These are phyloP conservation scores for Fusarium verticillioides DNA, from an alignment of 2,329 filamentous ascomycete genomes.

Conservation along the genomic window DNA sequence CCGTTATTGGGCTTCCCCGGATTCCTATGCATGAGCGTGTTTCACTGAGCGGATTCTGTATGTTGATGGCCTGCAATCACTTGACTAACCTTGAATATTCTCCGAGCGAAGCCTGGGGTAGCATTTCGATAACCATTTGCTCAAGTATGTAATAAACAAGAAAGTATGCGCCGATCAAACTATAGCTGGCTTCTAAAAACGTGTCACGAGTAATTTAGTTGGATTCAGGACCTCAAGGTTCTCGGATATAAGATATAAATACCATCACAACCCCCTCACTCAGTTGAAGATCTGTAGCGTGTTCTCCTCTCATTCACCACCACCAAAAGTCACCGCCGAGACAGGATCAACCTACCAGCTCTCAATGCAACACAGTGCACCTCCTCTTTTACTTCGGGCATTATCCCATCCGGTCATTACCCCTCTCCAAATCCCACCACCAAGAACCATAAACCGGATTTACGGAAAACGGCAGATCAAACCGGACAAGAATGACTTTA, in stretches of 20 bases:
- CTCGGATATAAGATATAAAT: neutral
- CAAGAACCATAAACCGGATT: neutral
- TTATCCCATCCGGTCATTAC: conserved; percentile 1
- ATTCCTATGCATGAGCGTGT: neutral
- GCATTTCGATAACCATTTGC: neutral
- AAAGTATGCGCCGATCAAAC: neutral
- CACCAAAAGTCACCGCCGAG: neutral
- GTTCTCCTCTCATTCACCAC: neutral
- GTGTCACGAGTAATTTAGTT: neutral
- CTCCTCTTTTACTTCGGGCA: neutral
- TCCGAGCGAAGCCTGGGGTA: neutral
- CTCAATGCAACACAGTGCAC: conserved; percentile 17
- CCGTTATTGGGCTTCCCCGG: neutral
- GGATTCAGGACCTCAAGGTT: neutral
- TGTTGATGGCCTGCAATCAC: neutral
- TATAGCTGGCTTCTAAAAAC: neutral
- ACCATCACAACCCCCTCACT: neutral
- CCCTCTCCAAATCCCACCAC: conserved; percentile 18
- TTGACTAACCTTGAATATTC: neutral
- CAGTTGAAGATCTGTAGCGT: neutral
- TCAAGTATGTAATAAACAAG: neutral
- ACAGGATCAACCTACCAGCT: neutral
- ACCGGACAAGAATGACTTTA: conserved; percentile 11
- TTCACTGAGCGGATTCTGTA: neutral
- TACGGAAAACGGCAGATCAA: conserved; percentile 15